Base-by-base conservation (phyloP, 1,284 basidiomycete genomes). In the Cutaneotrichosporon arboriforme region DNA sequence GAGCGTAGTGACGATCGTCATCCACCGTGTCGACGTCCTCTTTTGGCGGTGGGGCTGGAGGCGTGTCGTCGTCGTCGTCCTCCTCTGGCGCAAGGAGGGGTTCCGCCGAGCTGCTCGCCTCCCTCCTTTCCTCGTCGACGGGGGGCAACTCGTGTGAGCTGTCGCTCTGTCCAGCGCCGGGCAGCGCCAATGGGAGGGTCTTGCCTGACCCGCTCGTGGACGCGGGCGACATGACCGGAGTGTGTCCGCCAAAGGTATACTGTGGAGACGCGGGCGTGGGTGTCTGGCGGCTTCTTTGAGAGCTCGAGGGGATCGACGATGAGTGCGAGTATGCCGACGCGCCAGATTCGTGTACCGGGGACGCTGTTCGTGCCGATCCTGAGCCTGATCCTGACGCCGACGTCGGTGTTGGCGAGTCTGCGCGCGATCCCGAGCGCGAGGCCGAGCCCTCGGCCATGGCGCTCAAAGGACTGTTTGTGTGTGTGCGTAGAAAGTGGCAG, bases 181-280 rank as follows among this genome's bases (percentile, higher is more conserved):
- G 26, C 26, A 31, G 26, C 10, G 26, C 26, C 5, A 31, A 10
- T 5, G 26, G 26, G 7, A 31, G 7, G 26, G 5, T 5, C 26
- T 10, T 10, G 26, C 26, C 26, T 10, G 26, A 31, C 26, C 26
- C 26, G 10, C 26, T 31, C 26, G 26, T 31, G 10, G 26, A 31
- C 10, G 26, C 40, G 10, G 42, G 41, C 3, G 47, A 45, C 13
- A 36, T 40, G 22, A 31, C 26, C 26, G 53, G 53, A 4, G 51
- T 57, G 26, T 53, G 48, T 4, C 45, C 40, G 12, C 52, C 56
- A 38, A 58, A 58, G 4, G 56, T 57, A 41, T 57, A 49, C 23
- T 57, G 49, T 37, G 55, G 55, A 4, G 55, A 57, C 4, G 41
- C 48, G 4, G 49, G 51, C n/a, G 46, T 48, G 15, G 15, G 46